Evolutionary conservation across 2,329 filamentous ascomycete genomes (phyloP), one percentile per base, ranked within the genome.

Genomic region (Ophiostoma pallidulum): DNA sequence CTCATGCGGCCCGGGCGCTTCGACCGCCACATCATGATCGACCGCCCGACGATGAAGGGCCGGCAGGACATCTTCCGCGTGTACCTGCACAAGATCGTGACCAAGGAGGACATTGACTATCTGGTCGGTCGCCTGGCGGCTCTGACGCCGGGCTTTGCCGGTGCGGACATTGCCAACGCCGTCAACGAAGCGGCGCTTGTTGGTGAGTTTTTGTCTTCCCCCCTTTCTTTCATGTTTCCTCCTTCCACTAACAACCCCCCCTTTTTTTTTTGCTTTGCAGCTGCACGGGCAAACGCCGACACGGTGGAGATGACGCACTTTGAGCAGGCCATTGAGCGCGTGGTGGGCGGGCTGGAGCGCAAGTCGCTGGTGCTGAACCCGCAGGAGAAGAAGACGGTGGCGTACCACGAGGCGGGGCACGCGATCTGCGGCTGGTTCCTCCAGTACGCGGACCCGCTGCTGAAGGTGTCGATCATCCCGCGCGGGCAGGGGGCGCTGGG

Each of bases 391-490:
- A 78, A 74, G 58, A 86, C 82, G 1, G 64, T 66, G 18, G 64
- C 64, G 4, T 66, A 66, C 57, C 64, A 66, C 58, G 92, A 98
- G 71, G 92, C 92, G 29, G 92, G 92, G 50, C 92, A 98, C 66
- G 92, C 92, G 54, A 94, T 98, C 64, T 98, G 92, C 64, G 92
- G 92, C 50, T 98, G 92, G 92, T 98, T 84, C 73, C 86, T 98
- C 70, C 80, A 87, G 66, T 89, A 86, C 64, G 92, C 92, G n/a
- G 92, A 98, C 60, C 92, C 92, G 16, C 79, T 98, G 4, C 82
- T 98, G 51, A 98, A 98, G 71, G 92, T 98, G 38, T 96, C 90
- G 49, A 98, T 98, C 66, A 97, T 98, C 59, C 92, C 92, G 16
- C 89, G 92, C 61, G 92, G 91, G 48, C 86, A 92, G 64, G 92